phyloP scores from a whole-genome alignment of 345 rosid species.

The Sonneratia alba region DNA sequence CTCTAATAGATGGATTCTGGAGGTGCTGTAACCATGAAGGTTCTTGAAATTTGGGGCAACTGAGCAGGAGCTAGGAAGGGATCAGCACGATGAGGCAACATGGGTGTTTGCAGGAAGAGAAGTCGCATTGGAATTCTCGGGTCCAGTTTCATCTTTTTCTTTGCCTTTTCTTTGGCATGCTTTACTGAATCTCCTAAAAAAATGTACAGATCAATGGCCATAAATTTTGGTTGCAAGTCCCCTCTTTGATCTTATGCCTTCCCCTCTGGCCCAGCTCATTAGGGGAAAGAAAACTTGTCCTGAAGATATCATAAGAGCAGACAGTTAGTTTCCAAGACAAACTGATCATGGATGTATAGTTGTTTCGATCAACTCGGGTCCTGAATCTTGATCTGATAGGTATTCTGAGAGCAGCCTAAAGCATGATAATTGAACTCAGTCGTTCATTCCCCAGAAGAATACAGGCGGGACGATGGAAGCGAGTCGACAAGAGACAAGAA shows the following conservation, averaged over 20 bases:
- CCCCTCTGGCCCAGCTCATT: not conserved
- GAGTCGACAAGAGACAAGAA: too few relatives aligned
- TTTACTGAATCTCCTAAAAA: not conserved
- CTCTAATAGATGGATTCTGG: not conserved
- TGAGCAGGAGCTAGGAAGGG: not conserved
- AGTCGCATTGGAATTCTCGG: not conserved
- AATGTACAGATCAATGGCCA: conserved; percentile 11
- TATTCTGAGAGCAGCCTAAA: too few relatives aligned
- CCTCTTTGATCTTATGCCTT: not conserved
- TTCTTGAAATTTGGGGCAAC: not conserved
- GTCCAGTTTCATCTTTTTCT: not conserved
- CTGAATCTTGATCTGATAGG: too few relatives aligned
- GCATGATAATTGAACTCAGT: not conserved
- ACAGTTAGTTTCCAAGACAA: not conserved
- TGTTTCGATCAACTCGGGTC: not conserved
- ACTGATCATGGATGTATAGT: not conserved
- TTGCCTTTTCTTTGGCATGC: conserved; percentile 8
- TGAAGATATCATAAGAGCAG: not conserved
- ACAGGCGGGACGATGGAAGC: too few relatives aligned
- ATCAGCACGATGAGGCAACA: not conserved
- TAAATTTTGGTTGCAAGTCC: conserved; percentile 1
- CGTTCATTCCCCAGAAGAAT: not conserved
- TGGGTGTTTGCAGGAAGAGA: not conserved
- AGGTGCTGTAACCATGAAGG: not conserved
- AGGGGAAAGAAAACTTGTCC: not conserved